phyloP scores from a whole-genome alignment of 768 basidiomycete species.

The Pseudohyphozyma bogoriensis region DNA sequence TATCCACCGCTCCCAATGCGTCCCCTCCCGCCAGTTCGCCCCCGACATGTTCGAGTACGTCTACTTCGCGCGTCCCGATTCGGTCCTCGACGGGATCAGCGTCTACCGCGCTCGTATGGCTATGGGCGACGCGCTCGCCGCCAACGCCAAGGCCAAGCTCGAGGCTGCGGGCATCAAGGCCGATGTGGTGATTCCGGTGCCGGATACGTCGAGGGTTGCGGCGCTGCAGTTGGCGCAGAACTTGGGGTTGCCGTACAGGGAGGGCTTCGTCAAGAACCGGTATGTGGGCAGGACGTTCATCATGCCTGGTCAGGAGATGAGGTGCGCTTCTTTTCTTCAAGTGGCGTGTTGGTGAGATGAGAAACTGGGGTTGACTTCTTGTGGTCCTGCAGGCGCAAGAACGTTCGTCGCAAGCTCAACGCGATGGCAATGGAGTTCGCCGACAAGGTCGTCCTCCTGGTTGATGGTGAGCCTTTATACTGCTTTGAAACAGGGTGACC shows the following conservation, averaged over 20 bases:
- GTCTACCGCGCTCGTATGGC: conserved; percentile 98
- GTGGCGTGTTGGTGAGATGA: neutral
- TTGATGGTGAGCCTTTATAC: conserved; percentile 61
- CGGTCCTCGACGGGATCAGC: conserved; percentile 90
- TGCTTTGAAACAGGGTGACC: neutral
- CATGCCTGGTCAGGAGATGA: conserved; percentile 97
- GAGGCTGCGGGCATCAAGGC: conserved; percentile 56
- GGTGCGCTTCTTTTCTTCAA: conserved; percentile 42
- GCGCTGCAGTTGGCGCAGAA: conserved; percentile 91
- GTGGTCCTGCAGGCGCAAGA: conserved; percentile 65
- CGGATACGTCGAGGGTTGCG: conserved; percentile 92
- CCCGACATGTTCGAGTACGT: conserved; percentile 99
- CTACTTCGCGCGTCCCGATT: conserved; percentile 96
- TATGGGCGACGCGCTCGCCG: conserved; percentile 92
- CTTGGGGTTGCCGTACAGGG: conserved; percentile 79
- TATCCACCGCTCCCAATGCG: conserved; percentile 65
- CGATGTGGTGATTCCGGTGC: conserved; percentile 97
- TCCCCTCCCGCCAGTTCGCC: conserved; percentile 61
- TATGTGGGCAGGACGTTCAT: conserved; percentile 98
- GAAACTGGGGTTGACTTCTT: too few relatives aligned
- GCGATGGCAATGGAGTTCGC: conserved; percentile 97
- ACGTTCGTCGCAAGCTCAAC: conserved; percentile 87
- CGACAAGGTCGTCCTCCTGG: conserved; percentile 82
- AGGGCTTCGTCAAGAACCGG: conserved; percentile 97
- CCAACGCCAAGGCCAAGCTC: conserved; percentile 68